A percentile compares a stretch with the other conserved stretches of the same genome.
Evolutionary conservation across 2,329 filamentous ascomycete genomes (phyloP).

Genomic region (Apiospora sp.): DNA sequence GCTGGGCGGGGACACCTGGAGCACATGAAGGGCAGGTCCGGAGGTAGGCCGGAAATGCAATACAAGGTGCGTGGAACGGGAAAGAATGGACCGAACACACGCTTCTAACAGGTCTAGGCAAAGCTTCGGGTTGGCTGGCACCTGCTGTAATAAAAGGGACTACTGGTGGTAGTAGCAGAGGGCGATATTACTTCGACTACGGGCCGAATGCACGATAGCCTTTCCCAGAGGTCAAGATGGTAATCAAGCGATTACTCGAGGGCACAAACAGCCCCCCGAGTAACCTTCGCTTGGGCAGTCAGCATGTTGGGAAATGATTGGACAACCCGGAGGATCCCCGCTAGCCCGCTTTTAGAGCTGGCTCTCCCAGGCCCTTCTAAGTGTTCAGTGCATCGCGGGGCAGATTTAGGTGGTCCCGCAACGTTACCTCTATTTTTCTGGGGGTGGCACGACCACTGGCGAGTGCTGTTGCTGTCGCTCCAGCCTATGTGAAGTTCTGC

Average conservation of each 20-base stretch:
- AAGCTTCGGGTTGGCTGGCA: constrained; percentile 13
- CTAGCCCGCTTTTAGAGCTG: not conserved
- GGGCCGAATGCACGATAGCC: constrained; percentile 14
- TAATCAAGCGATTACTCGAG: not conserved
- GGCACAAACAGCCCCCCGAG: not conserved
- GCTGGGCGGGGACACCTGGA: constrained; percentile 31
- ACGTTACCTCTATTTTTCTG: constrained; percentile 5
- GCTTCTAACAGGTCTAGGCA: not conserved
- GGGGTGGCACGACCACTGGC: not conserved
- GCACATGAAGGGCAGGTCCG: constrained; percentile 24
- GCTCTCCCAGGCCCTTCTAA: not conserved
- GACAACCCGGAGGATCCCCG: not conserved
- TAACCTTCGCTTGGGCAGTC: constrained; percentile 10
- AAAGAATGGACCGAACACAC: not conserved
- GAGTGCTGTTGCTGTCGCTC: not conserved
- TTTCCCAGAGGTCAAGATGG: not conserved
- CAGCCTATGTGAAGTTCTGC: not conserved
- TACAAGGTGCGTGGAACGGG: not conserved
- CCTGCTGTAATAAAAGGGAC: not conserved
- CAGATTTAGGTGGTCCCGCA: not conserved
- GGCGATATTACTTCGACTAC: not conserved
- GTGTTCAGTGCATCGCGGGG: not conserved
- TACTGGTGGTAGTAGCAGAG: not conserved
- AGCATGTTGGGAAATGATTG: constrained; percentile 9
- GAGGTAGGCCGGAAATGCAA: constrained; percentile 6